Conservation (phyloP, 176 grass and related monocot species). For the Raddia guianensis region DNA sequence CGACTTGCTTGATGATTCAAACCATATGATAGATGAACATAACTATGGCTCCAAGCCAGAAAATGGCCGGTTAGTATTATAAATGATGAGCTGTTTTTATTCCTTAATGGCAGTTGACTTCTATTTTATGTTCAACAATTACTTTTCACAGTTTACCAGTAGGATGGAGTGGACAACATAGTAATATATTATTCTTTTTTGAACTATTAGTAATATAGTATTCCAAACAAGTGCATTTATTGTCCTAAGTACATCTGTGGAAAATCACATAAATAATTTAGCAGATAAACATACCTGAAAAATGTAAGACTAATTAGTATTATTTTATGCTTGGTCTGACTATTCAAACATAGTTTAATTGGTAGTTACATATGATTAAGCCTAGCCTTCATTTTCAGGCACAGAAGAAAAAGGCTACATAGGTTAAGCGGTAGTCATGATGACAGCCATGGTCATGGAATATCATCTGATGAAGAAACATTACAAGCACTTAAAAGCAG, state of each 20-base stretch:
- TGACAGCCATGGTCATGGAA: conserved; percentile 29
- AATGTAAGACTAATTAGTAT: background rate
- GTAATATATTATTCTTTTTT: no score
- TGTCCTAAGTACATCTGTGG: background rate
- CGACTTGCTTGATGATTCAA: background rate
- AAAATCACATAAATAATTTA: conserved; percentile 12
- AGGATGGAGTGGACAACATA: conserved; percentile 14
- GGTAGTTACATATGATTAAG: conserved; percentile 28
- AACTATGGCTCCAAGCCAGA: conserved; percentile 36
- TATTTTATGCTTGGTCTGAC: conserved; percentile 10
- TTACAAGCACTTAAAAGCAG: conserved; percentile 63
- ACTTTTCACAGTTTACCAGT: conserved; percentile 17
- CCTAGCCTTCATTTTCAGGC: conserved; percentile 39
- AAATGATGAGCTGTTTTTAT: conserved; percentile 10
- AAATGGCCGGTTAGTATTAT: conserved; percentile 50
- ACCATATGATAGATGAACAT: conserved; percentile 24
- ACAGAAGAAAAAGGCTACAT: conserved; percentile 58
- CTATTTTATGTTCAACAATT: conserved; percentile 6
- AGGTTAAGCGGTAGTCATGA: conserved; percentile 35
- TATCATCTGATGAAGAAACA: conserved; percentile 69
- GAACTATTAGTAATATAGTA: background rate
- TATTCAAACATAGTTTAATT: background rate
- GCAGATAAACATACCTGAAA: conserved; percentile 14
- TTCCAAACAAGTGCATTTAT: conserved; percentile 9
- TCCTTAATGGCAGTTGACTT: conserved; percentile 34